Evolutionary conservation across 106 monocot genomes (phyloP).

Genomic region (Dactylorhiza incarnata): DNA sequence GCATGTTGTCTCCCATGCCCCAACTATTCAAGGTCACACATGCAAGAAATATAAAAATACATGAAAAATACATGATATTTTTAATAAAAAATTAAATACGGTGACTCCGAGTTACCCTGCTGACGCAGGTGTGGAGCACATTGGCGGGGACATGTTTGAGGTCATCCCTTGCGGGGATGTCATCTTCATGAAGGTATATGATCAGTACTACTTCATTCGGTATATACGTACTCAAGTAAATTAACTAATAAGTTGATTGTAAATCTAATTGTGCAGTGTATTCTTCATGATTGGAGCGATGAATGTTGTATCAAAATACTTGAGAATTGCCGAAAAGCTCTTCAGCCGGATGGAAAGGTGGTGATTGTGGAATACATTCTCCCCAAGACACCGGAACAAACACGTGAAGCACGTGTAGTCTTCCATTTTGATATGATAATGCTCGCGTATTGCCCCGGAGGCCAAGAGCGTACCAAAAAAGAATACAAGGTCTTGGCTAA

Average conservation of each 20-base stretch:
- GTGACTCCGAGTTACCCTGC: too few species aligned
- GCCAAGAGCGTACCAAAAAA: conserved; percentile 11
- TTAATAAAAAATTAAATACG: too few species aligned
- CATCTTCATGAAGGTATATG: conserved; percentile 61
- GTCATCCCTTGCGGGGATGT: conserved; percentile 42
- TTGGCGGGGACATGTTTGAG: neutral
- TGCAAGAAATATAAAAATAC: too few species aligned
- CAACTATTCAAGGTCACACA: conserved; percentile 4
- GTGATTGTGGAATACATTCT: conserved; percentile 1
- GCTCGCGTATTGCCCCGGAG: conserved; percentile 7
- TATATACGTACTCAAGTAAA: too few species aligned
- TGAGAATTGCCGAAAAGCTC: conserved; percentile 8
- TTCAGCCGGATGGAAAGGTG: neutral
- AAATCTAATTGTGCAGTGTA: neutral
- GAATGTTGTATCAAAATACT: conserved; percentile 9
- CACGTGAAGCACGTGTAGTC: neutral
- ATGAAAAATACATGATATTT: too few species aligned
- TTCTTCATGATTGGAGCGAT: conserved; percentile 16
- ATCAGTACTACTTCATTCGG: too few species aligned
- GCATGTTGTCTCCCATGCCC: conserved; percentile 10
- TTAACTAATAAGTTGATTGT: too few species aligned
- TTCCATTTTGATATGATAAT: conserved; percentile 8
- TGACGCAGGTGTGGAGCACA: conserved; percentile 40
- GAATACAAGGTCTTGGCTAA: conserved; percentile 4
- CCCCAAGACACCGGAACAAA: neutral